A percentile compares a stretch with the other conserved stretches of the same genome.
These are phyloP conservation scores for Lodderomyces beijingensis DNA, from an alignment of 1,139 yeast species.

Conservation along the genomic window DNA sequence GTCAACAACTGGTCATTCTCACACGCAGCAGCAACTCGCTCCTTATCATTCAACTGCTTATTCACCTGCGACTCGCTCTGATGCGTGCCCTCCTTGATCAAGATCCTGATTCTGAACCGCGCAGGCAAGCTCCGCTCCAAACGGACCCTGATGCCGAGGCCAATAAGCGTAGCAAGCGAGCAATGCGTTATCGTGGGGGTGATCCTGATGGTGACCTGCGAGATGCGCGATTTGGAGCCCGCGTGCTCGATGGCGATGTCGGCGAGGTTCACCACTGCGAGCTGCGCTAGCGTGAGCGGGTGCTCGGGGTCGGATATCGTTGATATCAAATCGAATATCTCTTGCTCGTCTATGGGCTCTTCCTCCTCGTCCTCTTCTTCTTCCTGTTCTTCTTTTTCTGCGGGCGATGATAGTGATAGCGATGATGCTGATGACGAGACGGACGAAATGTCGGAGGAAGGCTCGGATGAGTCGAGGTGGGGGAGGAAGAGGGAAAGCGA, in stretches of 20 bases:
- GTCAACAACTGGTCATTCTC: constrained; percentile 88
- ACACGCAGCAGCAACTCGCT: constrained; percentile 97
- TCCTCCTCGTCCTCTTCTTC: constrained; percentile 22
- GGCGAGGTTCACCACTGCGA: constrained; percentile 83
- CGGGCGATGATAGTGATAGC: neutral
- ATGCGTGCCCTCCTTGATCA: constrained; percentile 88
- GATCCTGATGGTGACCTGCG: constrained; percentile 75
- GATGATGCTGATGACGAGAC: neutral
- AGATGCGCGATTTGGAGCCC: constrained; percentile 39
- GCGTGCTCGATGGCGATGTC: constrained; percentile 60
- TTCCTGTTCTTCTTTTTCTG: constrained; percentile 6
- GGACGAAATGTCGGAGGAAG: neutral
- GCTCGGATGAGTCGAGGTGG: neutral
- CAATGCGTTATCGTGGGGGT: constrained; percentile 99
- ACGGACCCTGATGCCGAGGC: constrained; percentile 89
- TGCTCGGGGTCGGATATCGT: constrained; percentile 97
- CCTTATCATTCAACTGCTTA: constrained; percentile 95
- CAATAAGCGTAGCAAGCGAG: constrained; percentile 91
- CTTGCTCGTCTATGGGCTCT: constrained; percentile 71
- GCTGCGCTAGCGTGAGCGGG: constrained; percentile 89
- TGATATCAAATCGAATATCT: constrained; percentile 63
- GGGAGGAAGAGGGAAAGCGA: constrained; percentile 10
- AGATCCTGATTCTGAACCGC: constrained; percentile 72
- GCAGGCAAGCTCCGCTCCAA: constrained; percentile 86
- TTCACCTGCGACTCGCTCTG: constrained; percentile 95